Conservation (phyloP, 2,329 filamentous ascomycete genomes). For the Lasiodiplodia hormozganensis region DNA sequence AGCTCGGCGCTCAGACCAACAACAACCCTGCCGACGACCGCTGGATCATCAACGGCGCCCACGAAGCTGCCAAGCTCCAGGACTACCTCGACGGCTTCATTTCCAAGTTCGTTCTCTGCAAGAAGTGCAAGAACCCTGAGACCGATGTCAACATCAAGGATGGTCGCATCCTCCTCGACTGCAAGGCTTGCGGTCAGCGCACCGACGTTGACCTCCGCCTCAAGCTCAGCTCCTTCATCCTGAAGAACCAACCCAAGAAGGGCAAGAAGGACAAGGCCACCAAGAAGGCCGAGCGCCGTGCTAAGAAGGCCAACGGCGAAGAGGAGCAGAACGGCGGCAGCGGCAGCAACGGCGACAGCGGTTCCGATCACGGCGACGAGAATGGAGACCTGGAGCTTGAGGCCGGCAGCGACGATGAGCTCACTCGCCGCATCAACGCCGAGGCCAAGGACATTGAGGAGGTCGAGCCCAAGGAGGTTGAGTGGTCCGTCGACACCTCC, state of each 20-base stretch:
- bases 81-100: constrained; percentile 99
- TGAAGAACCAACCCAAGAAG: constrained; percentile 95
- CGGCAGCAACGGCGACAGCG: constrained; percentile 70
- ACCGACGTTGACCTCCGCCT: constrained; percentile 89
- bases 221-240: constrained; percentile 95
- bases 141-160: constrained; percentile 97
- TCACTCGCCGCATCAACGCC: constrained; percentile 75
- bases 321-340: constrained; percentile 52
- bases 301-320: constrained; percentile 74
- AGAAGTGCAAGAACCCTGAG: constrained; percentile 99
- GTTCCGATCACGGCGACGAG: constrained; percentile 68
- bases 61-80: constrained; percentile 94
- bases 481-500: constrained; percentile 97
- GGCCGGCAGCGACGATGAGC: constrained; percentile 88
- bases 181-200: constrained; percentile 97
- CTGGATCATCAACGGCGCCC: constrained; percentile 99
- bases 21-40: constrained; percentile 96
- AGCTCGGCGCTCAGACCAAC: constrained; percentile 98
- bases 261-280: constrained; percentile 96
- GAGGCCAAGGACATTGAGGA: constrained; percentile 76
- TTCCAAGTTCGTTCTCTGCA: constrained; percentile 97
- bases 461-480: constrained; percentile 77
- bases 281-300: constrained; percentile 85
- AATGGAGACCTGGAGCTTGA: constrained; percentile 72
- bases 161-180: constrained; percentile 88